Conservation (phyloP, 768 basidiomycete species). For the Dictyophora rubrovolvata region DNA sequence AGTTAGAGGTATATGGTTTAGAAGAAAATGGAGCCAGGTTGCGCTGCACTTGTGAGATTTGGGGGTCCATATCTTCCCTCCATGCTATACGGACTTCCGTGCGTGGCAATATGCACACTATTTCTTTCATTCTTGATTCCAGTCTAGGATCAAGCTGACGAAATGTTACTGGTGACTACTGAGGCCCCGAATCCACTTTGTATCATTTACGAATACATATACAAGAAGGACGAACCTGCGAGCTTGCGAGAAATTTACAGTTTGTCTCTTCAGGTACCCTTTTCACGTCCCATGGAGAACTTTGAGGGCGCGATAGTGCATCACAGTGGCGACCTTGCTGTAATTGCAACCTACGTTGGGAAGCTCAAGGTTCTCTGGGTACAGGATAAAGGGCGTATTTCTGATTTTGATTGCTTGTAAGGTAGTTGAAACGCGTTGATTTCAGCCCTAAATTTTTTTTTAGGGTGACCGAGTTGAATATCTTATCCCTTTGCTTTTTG, state of each 20-base stretch:
- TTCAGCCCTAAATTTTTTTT: background rate
- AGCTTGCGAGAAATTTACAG: background rate
- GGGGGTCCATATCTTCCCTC: slow-evolving; percentile 55
- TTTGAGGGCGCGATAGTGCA: slow-evolving; percentile 61
- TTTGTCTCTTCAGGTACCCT: slow-evolving; percentile 45
- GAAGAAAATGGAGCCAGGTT: slow-evolving; percentile 47
- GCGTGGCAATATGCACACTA: background rate
- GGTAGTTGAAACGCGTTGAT: background rate
- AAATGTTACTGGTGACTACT: slow-evolving; percentile 40
- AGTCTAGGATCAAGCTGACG: background rate
- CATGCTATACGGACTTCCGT: slow-evolving; percentile 35
- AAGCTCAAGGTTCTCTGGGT: slow-evolving; percentile 58
- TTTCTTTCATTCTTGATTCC: background rate
- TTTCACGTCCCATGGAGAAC: slow-evolving; percentile 57
- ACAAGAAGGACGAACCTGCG: background rate
- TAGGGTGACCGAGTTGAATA: slow-evolving; percentile 57
- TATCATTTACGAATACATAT: slow-evolving; percentile 44
- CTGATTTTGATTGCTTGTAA: slow-evolving; percentile 16
- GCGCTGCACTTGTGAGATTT: slow-evolving; percentile 53
- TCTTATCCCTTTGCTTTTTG: slow-evolving; percentile 60
- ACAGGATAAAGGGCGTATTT: slow-evolving; percentile 21
- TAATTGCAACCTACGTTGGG: slow-evolving; percentile 58
- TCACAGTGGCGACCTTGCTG: slow-evolving; percentile 46
- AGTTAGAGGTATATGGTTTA: slow-evolving; percentile 59
- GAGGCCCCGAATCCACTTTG: slow-evolving; percentile 73